These are phyloP conservation scores for Fallopia convolvulus DNA, from an alignment of 148 eudicot species.

Conservation along the genomic window DNA sequence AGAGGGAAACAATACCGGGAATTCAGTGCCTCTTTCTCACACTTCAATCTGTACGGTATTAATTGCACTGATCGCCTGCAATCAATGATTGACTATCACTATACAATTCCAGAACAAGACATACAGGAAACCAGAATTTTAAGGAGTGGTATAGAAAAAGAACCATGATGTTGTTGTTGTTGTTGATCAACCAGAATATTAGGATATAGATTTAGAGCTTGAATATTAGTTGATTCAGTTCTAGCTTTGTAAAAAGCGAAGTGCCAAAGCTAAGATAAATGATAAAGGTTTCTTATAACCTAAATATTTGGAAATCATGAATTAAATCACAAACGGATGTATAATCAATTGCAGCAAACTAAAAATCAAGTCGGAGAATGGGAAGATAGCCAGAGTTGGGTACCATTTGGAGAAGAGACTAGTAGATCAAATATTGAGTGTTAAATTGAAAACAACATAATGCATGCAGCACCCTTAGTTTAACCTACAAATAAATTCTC, in stretches of 20 bases:
- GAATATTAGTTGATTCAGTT: neutral
- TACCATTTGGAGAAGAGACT: too few relatives aligned
- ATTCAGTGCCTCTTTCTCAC: conserved; percentile 89
- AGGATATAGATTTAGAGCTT: neutral
- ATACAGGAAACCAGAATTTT: neutral
- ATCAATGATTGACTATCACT: neutral
- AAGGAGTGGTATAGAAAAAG: neutral
- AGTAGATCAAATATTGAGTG: too few relatives aligned
- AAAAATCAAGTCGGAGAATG: neutral
- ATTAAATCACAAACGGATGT: neutral
- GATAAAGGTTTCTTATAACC: neutral
- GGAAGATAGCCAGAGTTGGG: neutral
- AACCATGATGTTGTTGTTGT: neutral
- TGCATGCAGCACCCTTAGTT: too few relatives aligned
- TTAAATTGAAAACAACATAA: too few relatives aligned
- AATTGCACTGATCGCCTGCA: conserved; percentile 62
- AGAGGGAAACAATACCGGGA: conserved; percentile 50
- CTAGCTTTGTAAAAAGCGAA: neutral
- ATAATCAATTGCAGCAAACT: neutral
- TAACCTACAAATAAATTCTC: too few relatives aligned
- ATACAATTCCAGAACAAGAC: neutral
- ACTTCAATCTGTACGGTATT: conserved; percentile 63
- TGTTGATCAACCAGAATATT: neutral
- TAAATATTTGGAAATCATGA: neutral
- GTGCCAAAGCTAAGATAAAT: neutral